Evolutionary conservation across 2,329 filamentous ascomycete species (phyloP).

Genomic region (Claviceps cyperi): DNA sequence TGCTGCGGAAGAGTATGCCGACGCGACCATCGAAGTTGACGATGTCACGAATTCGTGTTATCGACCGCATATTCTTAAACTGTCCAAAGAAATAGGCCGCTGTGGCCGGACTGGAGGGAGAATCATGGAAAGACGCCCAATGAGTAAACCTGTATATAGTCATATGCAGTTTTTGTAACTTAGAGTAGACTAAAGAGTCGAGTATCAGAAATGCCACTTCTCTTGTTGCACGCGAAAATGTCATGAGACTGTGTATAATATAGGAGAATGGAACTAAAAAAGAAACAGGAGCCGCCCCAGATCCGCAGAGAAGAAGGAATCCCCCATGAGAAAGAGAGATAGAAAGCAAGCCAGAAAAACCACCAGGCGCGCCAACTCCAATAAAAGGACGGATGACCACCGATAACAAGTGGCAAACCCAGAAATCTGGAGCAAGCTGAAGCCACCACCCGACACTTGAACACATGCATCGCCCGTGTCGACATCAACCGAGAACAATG

Average conservation of each 20-base stretch:
- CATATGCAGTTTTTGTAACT: not conserved
- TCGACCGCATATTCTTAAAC: too few species aligned
- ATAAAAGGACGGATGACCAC: not conserved
- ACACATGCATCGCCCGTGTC: not conserved
- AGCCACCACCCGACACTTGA: not conserved
- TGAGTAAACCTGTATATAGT: too few species aligned
- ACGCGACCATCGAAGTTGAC: slow-evolving; percentile 9
- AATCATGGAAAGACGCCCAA: too few species aligned
- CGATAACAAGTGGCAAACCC: not conserved
- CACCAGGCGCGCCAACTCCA: slow-evolving; percentile 5
- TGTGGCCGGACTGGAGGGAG: too few species aligned
- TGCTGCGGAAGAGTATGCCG: slow-evolving; percentile 14
- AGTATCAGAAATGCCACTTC: slow-evolving; percentile 5
- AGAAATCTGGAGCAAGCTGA: not conserved
- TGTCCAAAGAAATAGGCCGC: too few species aligned
- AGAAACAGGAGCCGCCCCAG: not conserved
- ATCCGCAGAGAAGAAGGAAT: not conserved
- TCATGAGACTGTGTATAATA: slow-evolving; percentile 5
- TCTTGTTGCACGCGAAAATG: slow-evolving; percentile 4
- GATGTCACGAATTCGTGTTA: not conserved
- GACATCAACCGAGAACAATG: slow-evolving; percentile 54
- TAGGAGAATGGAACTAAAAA: not conserved
- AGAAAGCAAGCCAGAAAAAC: not conserved
- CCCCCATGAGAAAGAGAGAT: not conserved
- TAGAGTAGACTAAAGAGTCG: slow-evolving; percentile 4